Conservation (phyloP, 2,329 filamentous ascomycete species). For the Penicillium sp. region DNA sequence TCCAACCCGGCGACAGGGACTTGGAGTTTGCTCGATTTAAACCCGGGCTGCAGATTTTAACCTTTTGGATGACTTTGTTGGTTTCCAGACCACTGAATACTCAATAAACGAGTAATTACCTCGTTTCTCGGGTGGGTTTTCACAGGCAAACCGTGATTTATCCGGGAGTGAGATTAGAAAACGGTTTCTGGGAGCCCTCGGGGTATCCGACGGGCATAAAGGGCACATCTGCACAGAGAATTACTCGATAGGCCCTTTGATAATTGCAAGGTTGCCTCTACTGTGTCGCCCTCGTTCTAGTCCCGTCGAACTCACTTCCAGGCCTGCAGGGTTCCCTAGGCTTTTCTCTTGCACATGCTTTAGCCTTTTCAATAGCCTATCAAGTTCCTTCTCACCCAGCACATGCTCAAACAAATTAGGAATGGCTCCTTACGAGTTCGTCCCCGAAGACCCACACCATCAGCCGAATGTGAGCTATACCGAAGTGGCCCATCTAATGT, state of each 20-base stretch:
- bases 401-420: not conserved
- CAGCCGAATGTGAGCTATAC: not conserved
- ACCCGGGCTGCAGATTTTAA: not conserved
- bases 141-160: not conserved
- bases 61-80: not conserved
- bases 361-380: not conserved
- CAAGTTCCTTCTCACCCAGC: not conserved
- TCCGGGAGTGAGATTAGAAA: not conserved
- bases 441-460: not conserved
- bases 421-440: not conserved
- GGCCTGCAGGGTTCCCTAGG: not conserved
- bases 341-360: not conserved
- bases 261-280: not conserved
- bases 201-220: not conserved
- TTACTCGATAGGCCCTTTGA: not conserved
- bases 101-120: not conserved
- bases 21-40: not conserved
- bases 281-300: not conserved
- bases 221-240: not conserved
- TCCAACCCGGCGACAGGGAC: not conserved
- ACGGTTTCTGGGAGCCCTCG: too few species aligned
- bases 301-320: not conserved
- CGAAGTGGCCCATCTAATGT: not conserved
- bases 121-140: not conserved
- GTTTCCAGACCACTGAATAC: not conserved